A percentile compares a stretch with the other conserved stretches of the same genome.
These are phyloP conservation scores for Gnomoniopsis smithogilvyi DNA, from an alignment of 2,329 filamentous ascomycete genomes.

Conservation along the genomic window DNA sequence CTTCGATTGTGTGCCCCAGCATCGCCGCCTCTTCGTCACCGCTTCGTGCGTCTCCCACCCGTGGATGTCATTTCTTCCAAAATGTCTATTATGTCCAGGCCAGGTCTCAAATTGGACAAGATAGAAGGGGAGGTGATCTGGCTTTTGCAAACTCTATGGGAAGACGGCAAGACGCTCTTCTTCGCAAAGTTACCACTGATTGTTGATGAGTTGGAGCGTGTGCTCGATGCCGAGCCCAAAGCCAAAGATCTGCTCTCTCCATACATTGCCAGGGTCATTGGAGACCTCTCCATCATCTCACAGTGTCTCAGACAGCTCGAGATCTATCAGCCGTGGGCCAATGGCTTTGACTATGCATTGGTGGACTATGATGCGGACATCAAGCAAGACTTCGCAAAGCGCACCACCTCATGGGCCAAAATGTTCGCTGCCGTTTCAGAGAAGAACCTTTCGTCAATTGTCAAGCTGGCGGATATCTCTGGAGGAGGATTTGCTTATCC, in stretches of 20 bases:
- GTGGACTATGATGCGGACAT: neutral
- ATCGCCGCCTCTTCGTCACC: slow-evolving; percentile 38
- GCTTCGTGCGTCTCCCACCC: slow-evolving; percentile 29
- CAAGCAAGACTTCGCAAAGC: slow-evolving; percentile 19
- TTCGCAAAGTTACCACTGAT: slow-evolving; percentile 31
- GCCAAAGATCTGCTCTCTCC: slow-evolving; percentile 33
- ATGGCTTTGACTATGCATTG: slow-evolving; percentile 30
- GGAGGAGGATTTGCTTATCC: slow-evolving; percentile 41
- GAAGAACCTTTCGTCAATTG: neutral
- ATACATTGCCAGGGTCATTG: slow-evolving; percentile 33
- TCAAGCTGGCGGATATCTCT: slow-evolving; percentile 29
- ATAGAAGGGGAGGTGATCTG: slow-evolving; percentile 29
- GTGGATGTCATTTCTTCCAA: slow-evolving; percentile 18
- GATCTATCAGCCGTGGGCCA: slow-evolving; percentile 46
- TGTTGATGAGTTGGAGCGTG: slow-evolving; percentile 46
- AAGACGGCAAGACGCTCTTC: slow-evolving; percentile 30
- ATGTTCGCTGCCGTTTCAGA: neutral
- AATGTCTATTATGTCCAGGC: slow-evolving; percentile 22
- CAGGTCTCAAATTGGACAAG: slow-evolving; percentile 20
- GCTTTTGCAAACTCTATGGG: slow-evolving; percentile 36
- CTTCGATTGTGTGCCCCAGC: slow-evolving; percentile 26
- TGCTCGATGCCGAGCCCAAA: slow-evolving; percentile 34
- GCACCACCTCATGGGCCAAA: neutral
- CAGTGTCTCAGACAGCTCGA: slow-evolving; percentile 43
- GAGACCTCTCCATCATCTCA: slow-evolving; percentile 42